phyloP scores from a whole-genome alignment of 164 flowering plant species.

The Macadamia tetraphylla region DNA sequence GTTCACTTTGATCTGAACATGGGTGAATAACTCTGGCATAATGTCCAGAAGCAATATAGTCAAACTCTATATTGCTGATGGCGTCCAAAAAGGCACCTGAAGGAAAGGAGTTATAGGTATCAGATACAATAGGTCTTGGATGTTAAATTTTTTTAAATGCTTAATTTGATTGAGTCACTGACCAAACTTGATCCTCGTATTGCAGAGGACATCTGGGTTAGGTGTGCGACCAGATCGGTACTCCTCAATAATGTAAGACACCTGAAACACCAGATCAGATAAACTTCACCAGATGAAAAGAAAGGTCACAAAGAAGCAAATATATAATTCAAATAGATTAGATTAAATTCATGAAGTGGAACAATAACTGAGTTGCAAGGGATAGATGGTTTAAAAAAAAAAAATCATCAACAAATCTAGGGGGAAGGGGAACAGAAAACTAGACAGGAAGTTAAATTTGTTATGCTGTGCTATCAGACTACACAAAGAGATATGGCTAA shows the following conservation, averaged over 20 bases:
- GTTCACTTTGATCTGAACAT: conserved; percentile 27
- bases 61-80: conserved; percentile 63
- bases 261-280: conserved; percentile 38
- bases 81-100: conserved; percentile 96
- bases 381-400: too few species aligned
- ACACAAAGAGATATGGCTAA: neutral
- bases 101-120: neutral
- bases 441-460: too few species aligned
- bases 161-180: conserved; percentile 13
- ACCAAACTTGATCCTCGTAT: conserved; percentile 97
- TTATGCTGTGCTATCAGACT: too few species aligned
- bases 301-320: neutral
- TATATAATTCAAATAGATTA: neutral
- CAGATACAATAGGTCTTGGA: conserved; percentile 3
- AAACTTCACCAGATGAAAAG: neutral
- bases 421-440: too few species aligned
- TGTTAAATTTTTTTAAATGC: neutral
- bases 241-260: conserved; percentile 83
- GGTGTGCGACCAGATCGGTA: conserved; percentile 89
- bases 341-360: too few species aligned
- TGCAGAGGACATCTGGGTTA: conserved; percentile 96
- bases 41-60: conserved; percentile 93
- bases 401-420: too few species aligned
- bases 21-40: conserved; percentile 82
- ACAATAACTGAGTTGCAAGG: too few species aligned